These are phyloP conservation scores for Lophiotrema nucula DNA, from an alignment of 495 filamentous ascomycete genomes.

Conservation along the genomic window DNA sequence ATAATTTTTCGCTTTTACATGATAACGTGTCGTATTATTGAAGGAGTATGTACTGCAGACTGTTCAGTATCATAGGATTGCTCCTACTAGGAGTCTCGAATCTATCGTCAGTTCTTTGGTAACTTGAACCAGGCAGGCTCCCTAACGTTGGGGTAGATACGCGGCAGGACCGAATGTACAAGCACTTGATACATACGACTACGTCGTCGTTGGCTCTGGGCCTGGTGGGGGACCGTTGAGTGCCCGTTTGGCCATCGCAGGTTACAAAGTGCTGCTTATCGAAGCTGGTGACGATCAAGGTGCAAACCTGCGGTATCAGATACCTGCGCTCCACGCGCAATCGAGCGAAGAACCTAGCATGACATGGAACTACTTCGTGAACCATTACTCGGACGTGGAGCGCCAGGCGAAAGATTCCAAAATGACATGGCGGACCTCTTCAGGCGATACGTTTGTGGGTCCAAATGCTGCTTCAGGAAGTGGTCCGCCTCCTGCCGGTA, in stretches of 20 bases:
- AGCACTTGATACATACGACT: conserved; percentile 25
- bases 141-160: too few relatives aligned
- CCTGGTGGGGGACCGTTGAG: conserved; percentile 28
- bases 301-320: conserved; percentile 7
- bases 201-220: conserved; percentile 31
- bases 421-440: conserved; percentile 19
- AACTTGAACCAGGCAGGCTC: too few relatives aligned
- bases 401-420: conserved; percentile 28
- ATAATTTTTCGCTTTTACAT: too few relatives aligned
- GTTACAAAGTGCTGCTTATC: conserved; percentile 29
- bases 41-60: too few relatives aligned
- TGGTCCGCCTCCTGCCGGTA: conserved; percentile 44
- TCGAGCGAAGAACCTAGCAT: conserved; percentile 10
- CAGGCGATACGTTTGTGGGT: conserved; percentile 27
- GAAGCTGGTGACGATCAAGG: conserved; percentile 31
- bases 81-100: too few relatives aligned
- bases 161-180: neutral
- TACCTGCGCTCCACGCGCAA: conserved; percentile 14
- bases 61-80: too few relatives aligned
- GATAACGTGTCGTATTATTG: too few relatives aligned
- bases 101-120: too few relatives aligned
- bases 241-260: conserved; percentile 23
- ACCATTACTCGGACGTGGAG: conserved; percentile 24
- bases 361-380: conserved; percentile 29
- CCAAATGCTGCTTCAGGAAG: conserved; percentile 17